Percentiles rank a stretch among this genome's conserved stretches.
These are phyloP conservation scores for Coemansia sp. DNA, from an alignment of 192 early-diverging fungal genomes.

Conservation along the genomic window DNA sequence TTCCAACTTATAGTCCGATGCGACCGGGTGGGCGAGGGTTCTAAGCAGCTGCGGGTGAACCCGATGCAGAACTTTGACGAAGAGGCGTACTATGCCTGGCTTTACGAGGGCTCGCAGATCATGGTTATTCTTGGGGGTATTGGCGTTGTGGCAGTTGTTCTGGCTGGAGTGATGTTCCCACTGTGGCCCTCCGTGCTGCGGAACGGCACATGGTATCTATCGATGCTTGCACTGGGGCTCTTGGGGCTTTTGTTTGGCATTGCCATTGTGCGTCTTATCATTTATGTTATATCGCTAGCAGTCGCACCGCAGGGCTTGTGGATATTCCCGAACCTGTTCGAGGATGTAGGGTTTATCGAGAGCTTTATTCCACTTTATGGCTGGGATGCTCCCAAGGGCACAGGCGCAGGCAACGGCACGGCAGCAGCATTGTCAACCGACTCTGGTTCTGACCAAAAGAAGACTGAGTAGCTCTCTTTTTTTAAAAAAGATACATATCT, in stretches of 20 bases:
- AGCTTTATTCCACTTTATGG: slow-evolving; percentile 90
- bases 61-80: slow-evolving; percentile 68
- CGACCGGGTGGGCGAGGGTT: slow-evolving; percentile 57
- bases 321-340: slow-evolving; percentile 98
- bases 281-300: slow-evolving; percentile 75
- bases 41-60: slow-evolving; percentile 52
- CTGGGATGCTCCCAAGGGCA: slow-evolving; percentile 67
- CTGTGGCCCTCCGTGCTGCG: slow-evolving; percentile 86
- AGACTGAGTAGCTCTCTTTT: slow-evolving; percentile 31
- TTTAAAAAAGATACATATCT: no score
- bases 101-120: slow-evolving; percentile 88
- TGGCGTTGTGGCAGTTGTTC: slow-evolving; percentile 71
- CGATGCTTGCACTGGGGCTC: slow-evolving; percentile 73
- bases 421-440: not conserved
- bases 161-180: slow-evolving; percentile 97
- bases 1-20: slow-evolving; percentile 78
- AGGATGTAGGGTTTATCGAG: slow-evolving; percentile 90
- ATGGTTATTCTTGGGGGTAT: slow-evolving; percentile 74
- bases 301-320: slow-evolving; percentile 81
- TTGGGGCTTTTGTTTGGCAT: slow-evolving; percentile 88
- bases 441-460: slow-evolving; percentile 20
- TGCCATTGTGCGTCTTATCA: slow-evolving; percentile 80
- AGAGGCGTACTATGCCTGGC: slow-evolving; percentile 88
- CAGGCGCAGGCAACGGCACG: slow-evolving; percentile 3
- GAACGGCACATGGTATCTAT: slow-evolving; percentile 87